Evolutionary conservation across 164 flowering plant species (phyloP).

Genomic region (Stephania japonica): DNA sequence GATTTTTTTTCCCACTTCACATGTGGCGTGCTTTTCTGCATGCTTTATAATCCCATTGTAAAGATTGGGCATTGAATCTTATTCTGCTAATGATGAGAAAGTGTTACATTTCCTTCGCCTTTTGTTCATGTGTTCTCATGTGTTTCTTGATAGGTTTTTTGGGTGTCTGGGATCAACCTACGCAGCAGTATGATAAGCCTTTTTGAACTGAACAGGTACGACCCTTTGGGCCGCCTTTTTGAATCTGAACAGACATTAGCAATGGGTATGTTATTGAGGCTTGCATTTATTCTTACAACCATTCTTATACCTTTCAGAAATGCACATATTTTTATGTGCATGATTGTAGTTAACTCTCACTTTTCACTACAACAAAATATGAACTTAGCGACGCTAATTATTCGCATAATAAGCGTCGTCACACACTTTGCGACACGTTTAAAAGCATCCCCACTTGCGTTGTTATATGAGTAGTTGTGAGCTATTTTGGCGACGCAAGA

Average conservation of each 20-base stretch:
- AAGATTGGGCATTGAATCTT: neutral
- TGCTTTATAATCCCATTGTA: neutral
- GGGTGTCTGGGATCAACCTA: slow-evolving; percentile 12
- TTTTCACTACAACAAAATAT: neutral
- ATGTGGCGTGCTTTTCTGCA: neutral
- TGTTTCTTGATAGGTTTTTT: slow-evolving; percentile 7
- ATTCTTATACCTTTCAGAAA: neutral
- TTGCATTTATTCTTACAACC: neutral
- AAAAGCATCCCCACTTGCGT: no score
- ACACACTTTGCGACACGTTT: no score
- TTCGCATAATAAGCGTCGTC: no score
- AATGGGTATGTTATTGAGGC: neutral
- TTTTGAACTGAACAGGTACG: slow-evolving; percentile 1
- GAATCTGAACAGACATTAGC: no score
- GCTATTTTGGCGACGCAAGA: no score
- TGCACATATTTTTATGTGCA: neutral
- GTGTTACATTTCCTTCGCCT: neutral
- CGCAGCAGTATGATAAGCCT: slow-evolving; percentile 8
- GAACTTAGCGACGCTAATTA: no score
- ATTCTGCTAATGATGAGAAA: neutral
- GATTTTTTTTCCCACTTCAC: neutral
- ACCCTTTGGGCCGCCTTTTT: no score
- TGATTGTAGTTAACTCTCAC: neutral
- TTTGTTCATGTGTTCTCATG: neutral
- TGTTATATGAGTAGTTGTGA: no score